Evolutionary conservation across 2,329 filamentous ascomycete genomes (phyloP).

Genomic region (Thielaviopsis ethacetica): DNA sequence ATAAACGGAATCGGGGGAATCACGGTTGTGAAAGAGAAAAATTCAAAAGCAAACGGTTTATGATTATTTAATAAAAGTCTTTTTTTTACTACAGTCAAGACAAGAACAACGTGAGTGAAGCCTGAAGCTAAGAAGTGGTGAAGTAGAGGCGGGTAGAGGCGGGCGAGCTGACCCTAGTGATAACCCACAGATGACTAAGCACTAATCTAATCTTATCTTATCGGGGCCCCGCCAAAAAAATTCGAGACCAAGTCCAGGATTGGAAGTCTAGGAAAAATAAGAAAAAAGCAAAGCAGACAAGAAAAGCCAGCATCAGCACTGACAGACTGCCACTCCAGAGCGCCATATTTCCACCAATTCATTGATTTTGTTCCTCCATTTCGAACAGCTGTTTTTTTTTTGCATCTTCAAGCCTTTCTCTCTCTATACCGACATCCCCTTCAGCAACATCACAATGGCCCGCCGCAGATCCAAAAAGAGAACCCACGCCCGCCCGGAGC

Average conservation of each 20-base stretch:
- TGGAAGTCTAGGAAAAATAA: neutral
- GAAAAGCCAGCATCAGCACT: neutral
- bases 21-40: neutral
- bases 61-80: too few relatives aligned
- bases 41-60: neutral
- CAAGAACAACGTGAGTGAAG: too few relatives aligned
- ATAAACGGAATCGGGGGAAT: neutral
- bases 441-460: conserved; percentile 41
- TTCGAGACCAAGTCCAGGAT: conserved; percentile 3
- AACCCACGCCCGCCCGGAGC: conserved; percentile 58
- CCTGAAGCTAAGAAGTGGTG: too few relatives aligned
- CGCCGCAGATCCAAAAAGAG: conserved; percentile 73
- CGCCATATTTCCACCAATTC: too few relatives aligned
- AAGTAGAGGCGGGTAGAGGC: too few relatives aligned
- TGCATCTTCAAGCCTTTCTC: neutral
- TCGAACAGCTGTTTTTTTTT: neutral
- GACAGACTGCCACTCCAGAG: neutral
- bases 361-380: too few relatives aligned
- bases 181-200: too few relatives aligned
- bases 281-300: neutral
- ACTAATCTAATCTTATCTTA: conserved; percentile 10
- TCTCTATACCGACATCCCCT: neutral
- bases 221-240: conserved; percentile 11
- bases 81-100: too few relatives aligned
- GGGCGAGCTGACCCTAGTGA: neutral